phyloP scores from a whole-genome alignment of 106 monocot species.

The Acorus gramineus region DNA sequence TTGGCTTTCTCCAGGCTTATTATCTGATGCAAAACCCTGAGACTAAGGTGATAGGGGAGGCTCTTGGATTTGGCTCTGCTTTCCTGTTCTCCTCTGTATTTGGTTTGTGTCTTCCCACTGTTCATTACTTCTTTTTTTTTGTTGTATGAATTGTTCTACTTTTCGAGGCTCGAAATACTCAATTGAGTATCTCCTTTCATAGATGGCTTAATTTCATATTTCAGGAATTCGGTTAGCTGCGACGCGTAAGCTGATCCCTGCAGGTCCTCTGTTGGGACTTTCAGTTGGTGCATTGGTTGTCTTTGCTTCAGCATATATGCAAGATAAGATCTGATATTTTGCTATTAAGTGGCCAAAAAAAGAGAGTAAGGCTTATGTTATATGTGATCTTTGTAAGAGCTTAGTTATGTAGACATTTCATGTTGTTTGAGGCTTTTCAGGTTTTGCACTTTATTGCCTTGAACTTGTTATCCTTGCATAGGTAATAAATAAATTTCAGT shows the following conservation, averaged over 20 bases:
- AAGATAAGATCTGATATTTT: conserved; percentile 42
- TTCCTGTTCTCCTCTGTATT: conserved; percentile 66
- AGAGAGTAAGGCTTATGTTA: no score
- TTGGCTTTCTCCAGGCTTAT: conserved; percentile 32
- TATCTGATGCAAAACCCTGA: conserved; percentile 82
- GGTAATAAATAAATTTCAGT: no score
- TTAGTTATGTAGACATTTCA: no score
- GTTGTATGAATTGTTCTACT: neutral
- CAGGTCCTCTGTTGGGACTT: conserved; percentile 50
- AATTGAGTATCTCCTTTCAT: neutral
- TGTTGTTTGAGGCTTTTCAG: no score
- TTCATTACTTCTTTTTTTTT: neutral
- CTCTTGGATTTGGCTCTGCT: conserved; percentile 63
- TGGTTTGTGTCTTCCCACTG: conserved; percentile 19
- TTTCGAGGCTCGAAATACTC: neutral
- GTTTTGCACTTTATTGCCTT: no score
- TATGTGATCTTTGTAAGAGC: no score
- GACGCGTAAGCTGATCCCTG: conserved; percentile 56
- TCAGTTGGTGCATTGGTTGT: conserved; percentile 42
- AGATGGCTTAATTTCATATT: neutral
- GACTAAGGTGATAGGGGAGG: conserved; percentile 54
- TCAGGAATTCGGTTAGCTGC: conserved; percentile 66
- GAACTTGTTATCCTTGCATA: no score
- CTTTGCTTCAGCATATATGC: conserved; percentile 56
- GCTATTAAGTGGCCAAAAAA: no score